phyloP scores from a whole-genome alignment of 371 early-diverging fungal genomes.

The Circinella umbellata region DNA sequence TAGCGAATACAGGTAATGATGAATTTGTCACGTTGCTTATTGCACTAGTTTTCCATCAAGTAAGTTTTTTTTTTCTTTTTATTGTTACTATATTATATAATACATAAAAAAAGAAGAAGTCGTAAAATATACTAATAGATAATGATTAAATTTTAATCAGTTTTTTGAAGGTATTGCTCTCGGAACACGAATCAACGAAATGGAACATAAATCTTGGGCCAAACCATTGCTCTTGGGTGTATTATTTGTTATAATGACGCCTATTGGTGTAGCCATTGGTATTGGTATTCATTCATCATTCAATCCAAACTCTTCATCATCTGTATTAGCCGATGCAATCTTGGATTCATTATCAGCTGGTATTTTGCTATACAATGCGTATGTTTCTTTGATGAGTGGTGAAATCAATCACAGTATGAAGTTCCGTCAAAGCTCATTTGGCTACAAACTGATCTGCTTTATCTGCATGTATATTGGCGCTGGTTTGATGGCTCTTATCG shows the following conservation, averaged over 20 bases:
- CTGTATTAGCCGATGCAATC: slow-evolving; percentile 49
- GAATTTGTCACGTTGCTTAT: slow-evolving; percentile 74
- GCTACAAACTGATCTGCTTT: slow-evolving; percentile 23
- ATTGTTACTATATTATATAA: too few species aligned
- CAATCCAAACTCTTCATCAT: slow-evolving; percentile 49
- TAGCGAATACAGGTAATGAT: slow-evolving; percentile 70
- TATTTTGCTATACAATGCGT: slow-evolving; percentile 55
- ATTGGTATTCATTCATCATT: slow-evolving; percentile 52
- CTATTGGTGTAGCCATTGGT: slow-evolving; percentile 66
- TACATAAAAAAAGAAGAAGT: too few species aligned
- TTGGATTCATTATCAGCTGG: slow-evolving; percentile 57
- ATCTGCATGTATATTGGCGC: slow-evolving; percentile 61
- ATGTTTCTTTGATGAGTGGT: slow-evolving; percentile 41
- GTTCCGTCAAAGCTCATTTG: slow-evolving; percentile 12
- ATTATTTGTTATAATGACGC: slow-evolving; percentile 61
- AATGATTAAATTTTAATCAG: slow-evolving; percentile 18
- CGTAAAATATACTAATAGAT: not conserved
- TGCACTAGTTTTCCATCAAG: slow-evolving; percentile 90
- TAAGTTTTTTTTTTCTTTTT: slow-evolving; percentile 17
- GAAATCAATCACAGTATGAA: slow-evolving; percentile 33
- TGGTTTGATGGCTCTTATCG: slow-evolving; percentile 70
- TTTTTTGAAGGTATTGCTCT: slow-evolving; percentile 63
- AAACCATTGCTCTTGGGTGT: slow-evolving; percentile 46
- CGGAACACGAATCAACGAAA: slow-evolving; percentile 54
- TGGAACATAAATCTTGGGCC: slow-evolving; percentile 32